Evolutionary conservation across 1,284 basidiomycete species (phyloP).

Genomic region (Puccinia novopanici): DNA sequence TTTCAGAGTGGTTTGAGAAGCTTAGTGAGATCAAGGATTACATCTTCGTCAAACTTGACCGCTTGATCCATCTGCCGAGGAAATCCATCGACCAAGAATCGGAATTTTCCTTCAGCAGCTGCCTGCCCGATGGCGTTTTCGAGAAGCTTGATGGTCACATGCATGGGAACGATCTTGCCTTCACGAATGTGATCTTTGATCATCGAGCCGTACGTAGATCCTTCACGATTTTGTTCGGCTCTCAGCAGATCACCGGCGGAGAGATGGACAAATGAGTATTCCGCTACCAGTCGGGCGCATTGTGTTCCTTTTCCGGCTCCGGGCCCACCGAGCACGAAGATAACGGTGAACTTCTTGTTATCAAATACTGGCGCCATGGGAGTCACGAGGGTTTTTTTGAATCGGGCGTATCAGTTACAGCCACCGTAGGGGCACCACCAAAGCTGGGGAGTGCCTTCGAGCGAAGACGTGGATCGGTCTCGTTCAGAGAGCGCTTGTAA

Average conservation of each 20-base stretch:
- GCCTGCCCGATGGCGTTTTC: slow-evolving; percentile 81
- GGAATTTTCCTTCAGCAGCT: slow-evolving; percentile 69
- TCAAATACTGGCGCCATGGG: slow-evolving; percentile 67
- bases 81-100: slow-evolving; percentile 97
- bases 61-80: slow-evolving; percentile 99
- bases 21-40: slow-evolving; percentile 62
- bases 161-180: slow-evolving; percentile 93
- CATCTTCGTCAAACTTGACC: slow-evolving; percentile 82
- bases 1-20: not conserved
- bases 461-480: slow-evolving; percentile 42
- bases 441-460: slow-evolving; percentile 48
- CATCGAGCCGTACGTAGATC: slow-evolving; percentile 80
- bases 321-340: slow-evolving; percentile 96
- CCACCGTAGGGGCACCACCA: slow-evolving; percentile 33
- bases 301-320: slow-evolving; percentile 98
- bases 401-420: not conserved
- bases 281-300: slow-evolving; percentile 80
- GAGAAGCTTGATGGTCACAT: slow-evolving; percentile 92
- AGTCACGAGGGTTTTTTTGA: not conserved
- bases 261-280: slow-evolving; percentile 89
- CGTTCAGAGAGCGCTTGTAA: slow-evolving; percentile 38
- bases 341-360: slow-evolving; percentile 74
- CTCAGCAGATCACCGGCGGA: slow-evolving; percentile 96
- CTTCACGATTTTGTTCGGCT: slow-evolving; percentile 84
- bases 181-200: slow-evolving; percentile 88